phyloP scores from a whole-genome alignment of 2,329 filamentous ascomycete genomes.

The Colletotrichum graminicola region DNA sequence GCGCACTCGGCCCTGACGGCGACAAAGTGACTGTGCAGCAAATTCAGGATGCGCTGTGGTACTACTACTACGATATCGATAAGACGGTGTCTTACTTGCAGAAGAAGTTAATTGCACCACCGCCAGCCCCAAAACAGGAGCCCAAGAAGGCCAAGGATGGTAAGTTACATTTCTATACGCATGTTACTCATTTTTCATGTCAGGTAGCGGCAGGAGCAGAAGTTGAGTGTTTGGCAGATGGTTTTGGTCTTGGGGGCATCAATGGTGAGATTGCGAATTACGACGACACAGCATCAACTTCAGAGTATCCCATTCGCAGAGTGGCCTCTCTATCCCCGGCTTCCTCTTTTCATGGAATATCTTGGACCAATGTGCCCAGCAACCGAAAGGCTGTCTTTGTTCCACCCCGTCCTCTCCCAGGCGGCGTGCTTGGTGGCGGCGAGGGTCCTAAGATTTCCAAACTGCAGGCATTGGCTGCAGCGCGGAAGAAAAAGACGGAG shows the following conservation, averaged over 20 bases:
- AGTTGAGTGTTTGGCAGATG: conserved; percentile 44
- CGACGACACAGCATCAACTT: conserved; percentile 11
- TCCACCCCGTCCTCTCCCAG: conserved; percentile 63
- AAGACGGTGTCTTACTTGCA: conserved; percentile 86
- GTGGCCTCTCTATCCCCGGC: conserved; percentile 49
- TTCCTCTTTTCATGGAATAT: conserved; percentile 84
- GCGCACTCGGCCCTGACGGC: conserved; percentile 71
- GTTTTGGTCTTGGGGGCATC: conserved; percentile 32
- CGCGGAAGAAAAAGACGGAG: conserved; percentile 84
- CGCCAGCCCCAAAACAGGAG: conserved; percentile 54
- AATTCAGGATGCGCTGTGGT: conserved; percentile 91
- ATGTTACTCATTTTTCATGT: conserved; percentile 21
- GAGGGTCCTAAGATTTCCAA: conserved; percentile 83
- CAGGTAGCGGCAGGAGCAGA: conserved; percentile 37
- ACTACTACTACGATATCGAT: conserved; percentile 94
- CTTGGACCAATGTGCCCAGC: conserved; percentile 82
- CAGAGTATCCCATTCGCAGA: conserved; percentile 42
- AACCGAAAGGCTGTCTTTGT: conserved; percentile 75
- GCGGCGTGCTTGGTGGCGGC: conserved; percentile 83
- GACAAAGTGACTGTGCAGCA: conserved; percentile 70
- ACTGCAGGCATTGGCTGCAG: conserved; percentile 88
- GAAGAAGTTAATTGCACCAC: conserved; percentile 68
- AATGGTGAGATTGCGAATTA: conserved; percentile 3
- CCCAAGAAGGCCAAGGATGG: conserved; percentile 58
- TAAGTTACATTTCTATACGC: conserved; percentile 49